A percentile compares a stretch with the other conserved stretches of the same genome.
phyloP scores from a whole-genome alignment of 768 basidiomycete genomes.

The Candolleomyces efflorescens region DNA sequence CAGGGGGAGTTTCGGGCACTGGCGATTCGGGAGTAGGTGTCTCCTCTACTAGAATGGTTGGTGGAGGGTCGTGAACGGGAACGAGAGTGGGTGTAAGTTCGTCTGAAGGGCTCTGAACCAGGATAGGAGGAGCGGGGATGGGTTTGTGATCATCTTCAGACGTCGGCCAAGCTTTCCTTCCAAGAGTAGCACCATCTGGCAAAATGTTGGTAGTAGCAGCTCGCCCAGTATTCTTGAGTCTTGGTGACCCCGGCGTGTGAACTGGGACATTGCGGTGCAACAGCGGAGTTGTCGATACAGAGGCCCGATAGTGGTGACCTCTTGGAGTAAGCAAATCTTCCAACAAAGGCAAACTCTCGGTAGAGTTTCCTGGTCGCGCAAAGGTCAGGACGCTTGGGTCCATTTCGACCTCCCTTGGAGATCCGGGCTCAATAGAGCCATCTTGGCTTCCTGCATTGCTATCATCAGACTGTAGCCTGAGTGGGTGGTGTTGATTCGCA shows the following conservation, averaged over 20 bases:
- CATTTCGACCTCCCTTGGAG: slow-evolving; percentile 41
- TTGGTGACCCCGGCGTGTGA: not conserved
- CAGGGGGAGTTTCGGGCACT: not conserved
- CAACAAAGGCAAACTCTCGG: slow-evolving; percentile 55
- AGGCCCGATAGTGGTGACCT: not conserved
- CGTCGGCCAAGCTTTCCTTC: not conserved
- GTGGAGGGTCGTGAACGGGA: not conserved
- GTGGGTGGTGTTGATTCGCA: slow-evolving; percentile 1
- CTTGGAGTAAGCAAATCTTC: slow-evolving; percentile 30
- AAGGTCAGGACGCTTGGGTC: slow-evolving; percentile 75
- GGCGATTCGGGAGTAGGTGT: too few relatives aligned
- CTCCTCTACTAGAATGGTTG: too few relatives aligned
- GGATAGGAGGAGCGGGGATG: not conserved
- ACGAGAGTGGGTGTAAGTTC: not conserved
- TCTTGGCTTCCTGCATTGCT: slow-evolving; percentile 10
- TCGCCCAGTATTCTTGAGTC: not conserved
- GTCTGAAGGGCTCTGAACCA: slow-evolving; percentile 9
- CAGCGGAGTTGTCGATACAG: slow-evolving; percentile 4
- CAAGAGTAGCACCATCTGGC: not conserved
- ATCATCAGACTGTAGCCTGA: slow-evolving; percentile 8
- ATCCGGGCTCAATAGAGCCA: slow-evolving; percentile 20
- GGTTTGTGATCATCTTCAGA: not conserved
- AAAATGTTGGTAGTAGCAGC: not conserved
- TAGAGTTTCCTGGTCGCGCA: slow-evolving; percentile 72
- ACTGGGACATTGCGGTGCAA: slow-evolving; percentile 1